A percentile compares a stretch with the other conserved stretches of the same genome.
Conservation (phyloP, 2,329 filamentous ascomycete species). For the Cladosporium sp. region DNA sequence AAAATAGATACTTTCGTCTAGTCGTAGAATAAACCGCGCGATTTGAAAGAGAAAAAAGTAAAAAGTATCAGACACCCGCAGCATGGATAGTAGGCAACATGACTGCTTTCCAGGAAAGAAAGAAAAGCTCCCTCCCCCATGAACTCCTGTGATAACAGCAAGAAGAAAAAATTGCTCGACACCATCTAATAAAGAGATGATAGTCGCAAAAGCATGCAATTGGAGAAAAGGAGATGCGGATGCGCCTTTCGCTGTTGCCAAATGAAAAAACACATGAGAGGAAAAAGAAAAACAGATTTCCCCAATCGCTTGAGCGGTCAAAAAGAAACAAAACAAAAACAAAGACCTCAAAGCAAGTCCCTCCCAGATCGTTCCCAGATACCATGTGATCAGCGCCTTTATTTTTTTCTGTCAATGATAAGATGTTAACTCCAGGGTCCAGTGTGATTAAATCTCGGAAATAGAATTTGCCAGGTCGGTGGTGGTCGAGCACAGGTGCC, state of each 20-base stretch:
- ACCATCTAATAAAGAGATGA: background rate
- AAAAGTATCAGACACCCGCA: background rate
- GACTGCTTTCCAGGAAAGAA: no score
- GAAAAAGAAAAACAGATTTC: background rate
- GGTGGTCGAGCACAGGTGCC: no score
- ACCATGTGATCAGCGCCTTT: conserved; percentile 4
- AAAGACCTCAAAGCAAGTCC: background rate
- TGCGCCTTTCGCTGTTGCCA: background rate
- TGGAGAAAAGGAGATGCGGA: background rate
- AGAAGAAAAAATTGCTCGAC: background rate
- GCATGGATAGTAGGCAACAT: background rate
- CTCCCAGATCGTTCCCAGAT: background rate
- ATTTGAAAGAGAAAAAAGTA: background rate
- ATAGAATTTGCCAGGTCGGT: no score
- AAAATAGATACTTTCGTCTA: conserved; percentile 11
- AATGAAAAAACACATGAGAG: background rate
- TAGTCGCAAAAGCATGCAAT: background rate
- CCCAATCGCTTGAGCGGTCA: background rate
- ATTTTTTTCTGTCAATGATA: background rate
- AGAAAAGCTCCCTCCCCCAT: no score
- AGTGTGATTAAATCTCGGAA: background rate
- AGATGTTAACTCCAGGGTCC: conserved; percentile 1
- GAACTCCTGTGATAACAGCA: background rate
- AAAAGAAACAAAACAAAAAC: background rate
- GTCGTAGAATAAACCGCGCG: conserved; percentile 7